These are phyloP conservation scores for Cryphonectria japonica DNA, from an alignment of 2,329 filamentous ascomycete species.

Conservation along the genomic window DNA sequence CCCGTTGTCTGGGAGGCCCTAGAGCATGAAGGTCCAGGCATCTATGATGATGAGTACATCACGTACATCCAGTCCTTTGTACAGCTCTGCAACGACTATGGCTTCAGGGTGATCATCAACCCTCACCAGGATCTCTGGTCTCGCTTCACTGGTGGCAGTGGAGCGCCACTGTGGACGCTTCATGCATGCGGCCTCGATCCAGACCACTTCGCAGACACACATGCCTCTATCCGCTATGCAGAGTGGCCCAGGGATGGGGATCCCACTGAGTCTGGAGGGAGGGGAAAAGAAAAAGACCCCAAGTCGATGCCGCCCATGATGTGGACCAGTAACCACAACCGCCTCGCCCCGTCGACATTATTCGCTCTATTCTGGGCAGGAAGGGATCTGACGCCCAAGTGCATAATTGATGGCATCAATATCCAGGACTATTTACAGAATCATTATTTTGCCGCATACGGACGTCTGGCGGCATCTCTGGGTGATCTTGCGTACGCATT, in stretches of 20 bases:
- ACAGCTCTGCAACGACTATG: conserved; percentile 30
- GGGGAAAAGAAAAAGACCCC: conserved; percentile 31
- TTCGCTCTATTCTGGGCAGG: conserved; percentile 35
- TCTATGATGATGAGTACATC: conserved; percentile 35
- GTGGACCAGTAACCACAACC: conserved; percentile 36
- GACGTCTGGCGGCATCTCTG: conserved; percentile 28
- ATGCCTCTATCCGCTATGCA: conserved; percentile 33
- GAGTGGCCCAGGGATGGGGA: conserved; percentile 33
- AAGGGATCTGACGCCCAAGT: conserved; percentile 32
- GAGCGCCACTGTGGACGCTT: conserved; percentile 34
- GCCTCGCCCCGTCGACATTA: conserved; percentile 32
- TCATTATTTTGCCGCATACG: conserved; percentile 33
- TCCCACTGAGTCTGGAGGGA: background rate
- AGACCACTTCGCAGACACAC: conserved; percentile 32
- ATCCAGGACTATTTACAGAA: conserved; percentile 36
- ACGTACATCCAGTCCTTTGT: conserved; percentile 29
- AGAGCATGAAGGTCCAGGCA: conserved; percentile 33
- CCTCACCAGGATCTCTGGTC: conserved; percentile 36
- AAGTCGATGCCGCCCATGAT: conserved; percentile 34
- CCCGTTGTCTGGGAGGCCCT: conserved; percentile 34
- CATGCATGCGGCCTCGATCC: conserved; percentile 35
- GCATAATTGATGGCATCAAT: conserved; percentile 32
- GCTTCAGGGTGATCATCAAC: conserved; percentile 34
- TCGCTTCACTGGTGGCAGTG: conserved; percentile 32
- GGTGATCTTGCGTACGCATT: conserved; percentile 32